A percentile compares a stretch with the other conserved stretches of the same genome.
Evolutionary conservation across 140 eudicot genomes (phyloP).

Genomic region (Flaveria floridana): DNA sequence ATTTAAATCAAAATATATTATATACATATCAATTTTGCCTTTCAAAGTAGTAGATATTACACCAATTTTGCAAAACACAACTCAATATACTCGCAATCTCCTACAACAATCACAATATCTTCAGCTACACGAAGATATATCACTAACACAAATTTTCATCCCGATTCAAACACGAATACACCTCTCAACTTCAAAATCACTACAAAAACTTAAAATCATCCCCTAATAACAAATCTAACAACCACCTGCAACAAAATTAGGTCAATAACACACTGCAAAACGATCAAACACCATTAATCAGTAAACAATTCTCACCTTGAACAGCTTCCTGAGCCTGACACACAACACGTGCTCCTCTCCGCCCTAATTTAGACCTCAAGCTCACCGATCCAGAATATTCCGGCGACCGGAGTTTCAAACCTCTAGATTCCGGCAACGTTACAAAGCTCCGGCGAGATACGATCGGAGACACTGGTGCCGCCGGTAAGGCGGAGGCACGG

Average conservation of each 20-base stretch:
- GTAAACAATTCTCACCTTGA: constrained; percentile 46
- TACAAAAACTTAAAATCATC: neutral
- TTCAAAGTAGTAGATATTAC: neutral
- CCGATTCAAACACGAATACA: neutral
- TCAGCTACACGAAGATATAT: neutral
- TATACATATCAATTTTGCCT: neutral
- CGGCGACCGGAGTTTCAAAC: constrained; percentile 48
- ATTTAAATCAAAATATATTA: neutral
- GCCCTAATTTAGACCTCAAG: constrained; percentile 33
- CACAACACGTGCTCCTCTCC: constrained; percentile 45
- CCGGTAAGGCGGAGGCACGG: constrained; percentile 51
- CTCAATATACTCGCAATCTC: neutral
- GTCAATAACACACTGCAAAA: constrained; percentile 9
- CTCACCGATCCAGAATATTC: constrained; percentile 36
- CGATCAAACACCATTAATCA: neutral
- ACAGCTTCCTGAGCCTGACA: constrained; percentile 74
- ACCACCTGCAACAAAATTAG: constrained; percentile 2
- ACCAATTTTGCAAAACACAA: neutral
- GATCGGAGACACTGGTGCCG: constrained; percentile 42
- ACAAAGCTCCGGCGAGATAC: constrained; percentile 37
- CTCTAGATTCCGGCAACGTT: constrained; percentile 46
- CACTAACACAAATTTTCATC: neutral
- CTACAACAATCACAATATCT: neutral
- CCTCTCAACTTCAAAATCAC: neutral
- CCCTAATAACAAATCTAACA: neutral